Percentiles rank a stretch among this genome's conserved stretches.
Conservation (phyloP, 768 basidiomycete genomes). For the Tulasnella sp. region DNA sequence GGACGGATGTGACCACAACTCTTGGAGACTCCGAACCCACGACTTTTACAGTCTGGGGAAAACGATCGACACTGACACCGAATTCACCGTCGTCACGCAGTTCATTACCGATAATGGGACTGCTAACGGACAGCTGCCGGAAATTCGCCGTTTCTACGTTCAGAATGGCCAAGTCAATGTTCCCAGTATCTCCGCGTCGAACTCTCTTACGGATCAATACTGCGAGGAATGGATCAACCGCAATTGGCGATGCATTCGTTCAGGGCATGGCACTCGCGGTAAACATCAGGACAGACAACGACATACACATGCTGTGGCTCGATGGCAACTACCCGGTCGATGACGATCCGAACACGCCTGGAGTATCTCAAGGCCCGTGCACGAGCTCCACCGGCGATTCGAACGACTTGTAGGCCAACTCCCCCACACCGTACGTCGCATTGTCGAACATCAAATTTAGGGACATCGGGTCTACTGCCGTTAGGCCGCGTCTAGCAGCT, state of each 20-base stretch:
- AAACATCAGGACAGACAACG: conserved; percentile 43
- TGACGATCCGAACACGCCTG: too few species aligned
- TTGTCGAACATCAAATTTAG: too few species aligned
- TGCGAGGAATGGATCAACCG: conserved; percentile 32
- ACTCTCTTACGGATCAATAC: conserved; percentile 17
- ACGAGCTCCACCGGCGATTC: too few species aligned
- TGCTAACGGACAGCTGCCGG: conserved; percentile 36
- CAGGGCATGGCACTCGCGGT: conserved; percentile 41
- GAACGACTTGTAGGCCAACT: too few species aligned
- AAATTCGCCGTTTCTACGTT: conserved; percentile 35
- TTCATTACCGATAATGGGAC: conserved; percentile 43
- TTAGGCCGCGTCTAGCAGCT: too few species aligned
- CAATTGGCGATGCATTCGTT: conserved; percentile 28
- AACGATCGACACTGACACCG: conserved; percentile 39
- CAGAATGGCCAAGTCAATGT: conserved; percentile 41
- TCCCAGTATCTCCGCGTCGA: not conserved
- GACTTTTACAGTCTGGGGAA: too few species aligned
- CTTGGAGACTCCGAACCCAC: too few species aligned
- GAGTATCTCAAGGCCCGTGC: too few species aligned
- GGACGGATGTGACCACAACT: conserved; percentile 52
- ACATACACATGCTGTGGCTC: conserved; percentile 45
- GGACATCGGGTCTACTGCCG: too few species aligned
- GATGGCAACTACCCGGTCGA: conserved; percentile 13
- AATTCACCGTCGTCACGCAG: conserved; percentile 48
- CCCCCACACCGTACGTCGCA: too few species aligned